A percentile compares a stretch with the other conserved stretches of the same genome.
Evolutionary conservation across 176 grass and related monocot species (phyloP).

Genomic region (Typha latifolia): DNA sequence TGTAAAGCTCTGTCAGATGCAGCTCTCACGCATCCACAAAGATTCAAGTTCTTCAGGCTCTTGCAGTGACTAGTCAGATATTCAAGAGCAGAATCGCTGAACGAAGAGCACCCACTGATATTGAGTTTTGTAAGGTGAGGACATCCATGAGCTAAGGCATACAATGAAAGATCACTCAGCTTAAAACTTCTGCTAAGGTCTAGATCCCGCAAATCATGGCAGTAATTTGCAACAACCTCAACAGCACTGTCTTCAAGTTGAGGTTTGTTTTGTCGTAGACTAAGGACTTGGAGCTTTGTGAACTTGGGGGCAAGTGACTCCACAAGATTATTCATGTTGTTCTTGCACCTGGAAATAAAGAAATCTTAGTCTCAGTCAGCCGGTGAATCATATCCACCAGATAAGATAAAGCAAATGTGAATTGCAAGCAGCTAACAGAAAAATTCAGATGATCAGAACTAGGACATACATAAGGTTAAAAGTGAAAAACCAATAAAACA

Average conservation of each 20-base stretch:
- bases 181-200: constrained; percentile 78
- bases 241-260: constrained; percentile 80
- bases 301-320: constrained; percentile 58
- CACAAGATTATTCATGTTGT: constrained; percentile 70
- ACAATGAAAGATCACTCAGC: constrained; percentile 61
- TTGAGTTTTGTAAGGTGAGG: constrained; percentile 59
- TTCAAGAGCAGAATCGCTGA: constrained; percentile 45
- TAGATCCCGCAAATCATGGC: constrained; percentile 55
- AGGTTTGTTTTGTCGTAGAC: constrained; percentile 60
- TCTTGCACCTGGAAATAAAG: constrained; percentile 51
- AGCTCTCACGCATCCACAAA: constrained; percentile 65
- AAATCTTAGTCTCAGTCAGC: background rate
- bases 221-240: constrained; percentile 50
- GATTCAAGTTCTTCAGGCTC: constrained; percentile 50
- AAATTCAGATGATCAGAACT: background rate
- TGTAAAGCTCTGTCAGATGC: constrained; percentile 62
- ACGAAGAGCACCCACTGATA: constrained; percentile 79
- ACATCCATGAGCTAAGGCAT: constrained; percentile 52
- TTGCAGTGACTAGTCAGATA: constrained; percentile 53
- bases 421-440: background rate
- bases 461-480: background rate
- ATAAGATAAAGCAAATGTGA: too few species aligned
- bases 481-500: background rate
- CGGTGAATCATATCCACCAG: too few species aligned
- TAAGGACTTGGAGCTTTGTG: constrained; percentile 55